Evolutionary conservation across 495 filamentous ascomycete genomes (phyloP).

Genomic region (Aspergillus biplanus): DNA sequence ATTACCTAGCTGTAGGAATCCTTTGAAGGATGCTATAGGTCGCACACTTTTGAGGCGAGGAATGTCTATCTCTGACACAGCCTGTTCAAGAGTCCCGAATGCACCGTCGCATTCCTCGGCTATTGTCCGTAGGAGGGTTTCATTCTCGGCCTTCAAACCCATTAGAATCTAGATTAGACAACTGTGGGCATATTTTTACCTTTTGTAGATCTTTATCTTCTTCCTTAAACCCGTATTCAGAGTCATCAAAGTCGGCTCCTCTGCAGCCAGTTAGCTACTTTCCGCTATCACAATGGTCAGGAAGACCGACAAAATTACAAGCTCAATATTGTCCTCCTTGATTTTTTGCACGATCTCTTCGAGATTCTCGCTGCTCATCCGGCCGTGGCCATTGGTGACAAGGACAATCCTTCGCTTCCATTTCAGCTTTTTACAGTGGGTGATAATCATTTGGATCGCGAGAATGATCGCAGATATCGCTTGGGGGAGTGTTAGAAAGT

Average conservation of each 20-base stretch:
- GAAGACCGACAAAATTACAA: slow-evolving; percentile 72
- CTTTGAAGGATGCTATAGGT: slow-evolving; percentile 78
- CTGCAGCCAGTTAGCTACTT: slow-evolving; percentile 52
- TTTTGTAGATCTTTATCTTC: slow-evolving; percentile 80
- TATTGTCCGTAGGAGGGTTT: slow-evolving; percentile 64
- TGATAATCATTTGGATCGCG: slow-evolving; percentile 83
- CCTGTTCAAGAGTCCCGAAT: slow-evolving; percentile 84
- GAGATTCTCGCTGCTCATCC: slow-evolving; percentile 66
- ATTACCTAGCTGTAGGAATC: slow-evolving; percentile 80
- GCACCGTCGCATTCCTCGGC: slow-evolving; percentile 66
- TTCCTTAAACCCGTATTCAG: slow-evolving; percentile 89
- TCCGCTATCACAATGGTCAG: background rate
- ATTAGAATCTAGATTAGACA: slow-evolving; percentile 9
- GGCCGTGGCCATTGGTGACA: slow-evolving; percentile 76
- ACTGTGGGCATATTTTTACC: slow-evolving; percentile 35
- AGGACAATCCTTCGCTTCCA: slow-evolving; percentile 81
- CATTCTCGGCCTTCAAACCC: slow-evolving; percentile 61
- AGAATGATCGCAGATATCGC: slow-evolving; percentile 83
- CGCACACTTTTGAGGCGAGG: slow-evolving; percentile 75
- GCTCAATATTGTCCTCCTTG: slow-evolving; percentile 73
- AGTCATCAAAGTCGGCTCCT: slow-evolving; percentile 92
- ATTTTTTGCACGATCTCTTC: slow-evolving; percentile 71
- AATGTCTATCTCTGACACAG: slow-evolving; percentile 72
- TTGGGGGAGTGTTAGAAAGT: slow-evolving; percentile 30
- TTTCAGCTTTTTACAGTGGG: slow-evolving; percentile 84